Evolutionary conservation across 2,329 filamentous ascomycete species (phyloP), one percentile per base, ranked within the genome.

Genomic region (Nigrospora sphaerica): DNA sequence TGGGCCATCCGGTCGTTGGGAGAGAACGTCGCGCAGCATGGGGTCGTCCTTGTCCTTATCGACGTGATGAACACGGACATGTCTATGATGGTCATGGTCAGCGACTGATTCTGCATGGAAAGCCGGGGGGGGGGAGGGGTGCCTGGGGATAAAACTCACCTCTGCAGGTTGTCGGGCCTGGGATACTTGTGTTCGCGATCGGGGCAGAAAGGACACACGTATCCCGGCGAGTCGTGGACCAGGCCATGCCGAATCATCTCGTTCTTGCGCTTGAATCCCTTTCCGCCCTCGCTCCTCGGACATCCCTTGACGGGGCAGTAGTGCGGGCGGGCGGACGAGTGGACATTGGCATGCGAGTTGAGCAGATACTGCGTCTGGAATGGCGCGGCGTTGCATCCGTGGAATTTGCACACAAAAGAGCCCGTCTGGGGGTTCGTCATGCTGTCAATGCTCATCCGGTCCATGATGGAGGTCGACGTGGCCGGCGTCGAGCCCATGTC

Each of bases 161-260:
- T 83, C 71, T 96, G 92, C 46, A 98, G 71, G 72, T 97, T 97
- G 64, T 98, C 93, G 32, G 93, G 93, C 55, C 93, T 77, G 6
- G 93, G 93, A 63, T 97, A 97, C 62, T 86, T 91, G 65, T 96
- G 92, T 62, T 96, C 90, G 54, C 90, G 78, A 59, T 95, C 90
- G 1, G 89, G 87, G 64, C 93, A 98, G 62, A 96, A 97, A 0
- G 93, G 93, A 64, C 93, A 98, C 31, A 95, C 83, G 59, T 97
- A 98, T 49, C 92, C 92, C 1, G 93, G 93, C 9, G 89, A 95
- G 54, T 90, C 85, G 60, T 98, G 93, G 4, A 97, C 93, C 3
- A 97, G 77, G 1, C 92, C 91, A 59, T 86, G 82, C 28, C 82
- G 68, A 40, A 85, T 85, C 82, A 86, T 85, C 61, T 86, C 83